Evolutionary conservation across 2,329 filamentous ascomycete species (phyloP), one percentile per base, ranked within the genome.

Genomic region (Cladophialophora yegresii): DNA sequence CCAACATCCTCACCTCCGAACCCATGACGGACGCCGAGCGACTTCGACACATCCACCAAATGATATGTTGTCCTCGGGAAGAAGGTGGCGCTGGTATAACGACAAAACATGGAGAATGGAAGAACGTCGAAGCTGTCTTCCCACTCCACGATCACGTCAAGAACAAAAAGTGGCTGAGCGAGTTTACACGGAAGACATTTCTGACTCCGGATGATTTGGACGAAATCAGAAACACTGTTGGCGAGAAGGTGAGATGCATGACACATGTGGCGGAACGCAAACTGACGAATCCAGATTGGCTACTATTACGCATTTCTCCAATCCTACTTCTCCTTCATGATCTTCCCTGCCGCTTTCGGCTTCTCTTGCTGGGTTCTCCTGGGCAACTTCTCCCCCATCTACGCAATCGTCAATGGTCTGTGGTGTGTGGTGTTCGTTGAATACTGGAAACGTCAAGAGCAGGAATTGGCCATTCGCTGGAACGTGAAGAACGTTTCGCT

Each of bases 251-350:
- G 64, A 54, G 66, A n/a, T 32, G 8, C 49, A 16, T 6, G 4
- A 20, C 23, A n/a, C 22, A 22, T 9, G 20, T 54, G 12, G 8
- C 20, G 12, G 28, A 12, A 13, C 10, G 4, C 12, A 47, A 12
- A 57, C 49, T 66, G 51, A 62, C 55, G 16, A 28, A 28, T 45
- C 9, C 68, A 86, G 83, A 90, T 97, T 64, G 93, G 91, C 40
- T 96, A 96, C 76, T 98, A 98, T 80, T 98, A 96, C 75, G 92
- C 93, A 45, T 98, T 98, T 74, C 84, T 96, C 33, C 91, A 96
- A 73, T 89, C 89, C 36, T 98, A 98, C 78, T 96, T 96, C 74
- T 83, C 86, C 64, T 96, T 96, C 74, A 81, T 96, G 28, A 77
- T 90, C n/a, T 89, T 93, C 65, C 92, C 92, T 0, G 90, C 93